Base-by-base conservation (phyloP, 306 rosid genomes). In the Vigna mungo region DNA sequence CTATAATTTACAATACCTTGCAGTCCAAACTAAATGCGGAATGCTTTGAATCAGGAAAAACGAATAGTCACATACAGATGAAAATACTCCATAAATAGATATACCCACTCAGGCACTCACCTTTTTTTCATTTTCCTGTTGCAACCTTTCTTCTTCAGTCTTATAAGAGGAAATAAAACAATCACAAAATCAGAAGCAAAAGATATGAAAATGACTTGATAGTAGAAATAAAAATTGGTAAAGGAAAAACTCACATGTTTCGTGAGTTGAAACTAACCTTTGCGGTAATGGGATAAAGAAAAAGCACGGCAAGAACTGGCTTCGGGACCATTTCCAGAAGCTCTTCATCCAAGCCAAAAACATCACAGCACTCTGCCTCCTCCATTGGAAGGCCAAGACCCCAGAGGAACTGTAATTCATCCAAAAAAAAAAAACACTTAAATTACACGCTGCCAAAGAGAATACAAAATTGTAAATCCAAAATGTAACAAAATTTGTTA, bases 261-360 rank as follows among this genome's bases (percentile, higher is more conserved):
- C 5, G 51, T 11, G 32, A 17, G 70, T 34, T 34, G 46, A 80
- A 77, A 84, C 25, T 14, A 77, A 96, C 99, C 97, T 89, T 64
- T 41, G 86, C 2, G 13, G 97, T 92, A 66, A 89, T 7, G 47
- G 99, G 99, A 84, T 92, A 96, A 68, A 96, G 99, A 74, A 96
- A 93, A 77, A 96, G 87, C 76, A 96, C 97, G 13, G 98, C 98
- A 44, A 92, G 89, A 75, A 96, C 99, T 55, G 99, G 98, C 81
- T 89, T 87, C 1, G 99, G 98, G 81, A 96, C 99, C 97, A 92
- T 91, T 82, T 93, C 92, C 80, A 93, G 76, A 77, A 96, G 98
- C 80, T 84, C 96, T 59, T 86, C 92, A 67, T 89, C 98, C 82
- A 96, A 87, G 36, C 97, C 99, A 54, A 87, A 96, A 49, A 96